Evolutionary conservation across 1,284 basidiomycete genomes (phyloP).

Genomic region (Cystobasidiaceae sp.): DNA sequence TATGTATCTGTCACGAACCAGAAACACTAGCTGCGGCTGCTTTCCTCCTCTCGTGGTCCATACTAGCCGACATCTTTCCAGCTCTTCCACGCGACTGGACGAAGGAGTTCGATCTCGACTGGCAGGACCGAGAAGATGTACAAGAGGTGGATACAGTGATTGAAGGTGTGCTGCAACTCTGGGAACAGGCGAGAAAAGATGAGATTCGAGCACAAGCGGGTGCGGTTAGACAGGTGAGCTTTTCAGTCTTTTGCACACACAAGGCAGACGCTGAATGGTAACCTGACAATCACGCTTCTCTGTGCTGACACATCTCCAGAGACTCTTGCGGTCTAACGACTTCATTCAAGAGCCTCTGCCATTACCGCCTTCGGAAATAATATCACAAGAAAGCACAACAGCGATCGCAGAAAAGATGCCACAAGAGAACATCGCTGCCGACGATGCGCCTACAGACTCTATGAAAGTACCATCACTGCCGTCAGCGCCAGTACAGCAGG

Average conservation of each 20-base stretch:
- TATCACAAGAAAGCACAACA: no score
- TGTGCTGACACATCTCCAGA: no score
- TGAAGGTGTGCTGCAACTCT: not conserved
- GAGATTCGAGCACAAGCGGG: not conserved
- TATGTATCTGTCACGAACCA: constrained; percentile 6
- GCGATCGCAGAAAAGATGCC: no score
- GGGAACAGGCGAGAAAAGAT: constrained; percentile 6
- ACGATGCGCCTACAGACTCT: no score
- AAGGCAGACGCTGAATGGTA: no score
- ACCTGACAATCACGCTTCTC: no score
- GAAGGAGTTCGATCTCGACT: constrained; percentile 13
- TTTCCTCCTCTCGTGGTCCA: constrained; percentile 1
- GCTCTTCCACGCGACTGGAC: not conserved
- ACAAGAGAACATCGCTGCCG: no score
- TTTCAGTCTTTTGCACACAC: not conserved
- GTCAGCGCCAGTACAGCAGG: not conserved
- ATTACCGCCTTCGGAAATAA: no score
- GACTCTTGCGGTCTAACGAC: no score
- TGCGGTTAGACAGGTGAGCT: not conserved
- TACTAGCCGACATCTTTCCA: not conserved
- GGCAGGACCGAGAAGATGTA: constrained; percentile 4
- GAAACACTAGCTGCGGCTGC: constrained; percentile 24
- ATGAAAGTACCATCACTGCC: no score
- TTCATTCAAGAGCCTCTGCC: no score
- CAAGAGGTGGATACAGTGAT: constrained; percentile 3